Conservation (phyloP, 1,284 basidiomycete species). For the Peniophora sp. region DNA sequence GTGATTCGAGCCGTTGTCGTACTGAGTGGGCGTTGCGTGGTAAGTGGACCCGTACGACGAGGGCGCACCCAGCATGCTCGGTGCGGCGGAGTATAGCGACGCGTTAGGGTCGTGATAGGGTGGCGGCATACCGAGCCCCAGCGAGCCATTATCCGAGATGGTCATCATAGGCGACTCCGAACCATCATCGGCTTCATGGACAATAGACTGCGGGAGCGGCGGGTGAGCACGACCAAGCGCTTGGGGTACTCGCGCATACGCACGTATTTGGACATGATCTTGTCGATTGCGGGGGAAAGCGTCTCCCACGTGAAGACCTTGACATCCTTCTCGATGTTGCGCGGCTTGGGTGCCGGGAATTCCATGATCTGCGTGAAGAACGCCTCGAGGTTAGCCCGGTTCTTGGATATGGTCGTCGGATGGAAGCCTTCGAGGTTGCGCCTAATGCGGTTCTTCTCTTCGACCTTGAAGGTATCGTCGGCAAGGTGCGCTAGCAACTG, state of each 20-base stretch:
- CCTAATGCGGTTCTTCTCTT: slow-evolving; percentile 95
- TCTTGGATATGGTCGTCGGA: slow-evolving; percentile 88
- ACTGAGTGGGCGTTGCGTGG: not conserved
- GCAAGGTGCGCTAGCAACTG: slow-evolving; percentile 87
- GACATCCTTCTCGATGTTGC: slow-evolving; percentile 96
- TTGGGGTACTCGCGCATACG: slow-evolving; percentile 25
- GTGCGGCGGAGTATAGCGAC: not conserved
- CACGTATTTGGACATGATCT: slow-evolving; percentile 94
- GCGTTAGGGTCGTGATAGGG: not conserved
- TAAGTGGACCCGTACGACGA: not conserved
- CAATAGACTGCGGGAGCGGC: slow-evolving; percentile 1
- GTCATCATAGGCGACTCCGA: not conserved
- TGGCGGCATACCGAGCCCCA: slow-evolving; percentile 34
- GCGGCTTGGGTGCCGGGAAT: slow-evolving; percentile 87
- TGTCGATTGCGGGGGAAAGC: slow-evolving; percentile 76
- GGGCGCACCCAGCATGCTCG: not conserved
- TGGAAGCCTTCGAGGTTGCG: slow-evolving; percentile 90
- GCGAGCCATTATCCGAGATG: slow-evolving; percentile 8
- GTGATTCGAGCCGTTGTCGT: not conserved
- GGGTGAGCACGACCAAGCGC: not conserved
- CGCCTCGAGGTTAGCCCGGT: slow-evolving; percentile 67
- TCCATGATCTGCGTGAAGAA: slow-evolving; percentile 96
- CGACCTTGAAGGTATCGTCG: slow-evolving; percentile 78
- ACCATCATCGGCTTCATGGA: not conserved
- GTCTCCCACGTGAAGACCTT: slow-evolving; percentile 95